Percentiles rank a stretch among this genome's conserved stretches.
Conservation (phyloP, 2,329 filamentous ascomycete genomes). For the Fusarium mundagurra region DNA sequence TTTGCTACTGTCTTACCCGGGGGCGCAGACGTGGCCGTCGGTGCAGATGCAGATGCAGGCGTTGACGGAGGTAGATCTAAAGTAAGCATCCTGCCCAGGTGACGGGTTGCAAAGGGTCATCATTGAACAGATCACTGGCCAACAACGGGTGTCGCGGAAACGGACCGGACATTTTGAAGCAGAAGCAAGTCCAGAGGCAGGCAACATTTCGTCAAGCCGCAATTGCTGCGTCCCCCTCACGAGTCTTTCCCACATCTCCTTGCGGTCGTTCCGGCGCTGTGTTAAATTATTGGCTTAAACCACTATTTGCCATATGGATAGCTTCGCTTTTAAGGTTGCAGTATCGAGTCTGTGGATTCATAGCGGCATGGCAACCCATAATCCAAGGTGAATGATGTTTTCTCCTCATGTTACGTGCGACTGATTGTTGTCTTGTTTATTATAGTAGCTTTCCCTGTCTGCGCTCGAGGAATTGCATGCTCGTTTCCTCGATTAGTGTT, state of each 20-base stretch:
- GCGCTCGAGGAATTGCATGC: neutral
- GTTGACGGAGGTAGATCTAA: constrained; percentile 4
- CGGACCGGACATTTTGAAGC: constrained; percentile 31
- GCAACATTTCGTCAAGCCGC: constrained; percentile 11
- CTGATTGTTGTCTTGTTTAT: neutral
- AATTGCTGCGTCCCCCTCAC: neutral
- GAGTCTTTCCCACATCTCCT: neutral
- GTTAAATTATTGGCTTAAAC: neutral
- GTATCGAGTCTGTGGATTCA: neutral
- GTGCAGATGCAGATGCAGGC: constrained; percentile 1
- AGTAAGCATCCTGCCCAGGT: constrained; percentile 14
- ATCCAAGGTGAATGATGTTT: neutral
- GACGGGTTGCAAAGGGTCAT: neutral
- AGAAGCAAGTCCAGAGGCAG: neutral
- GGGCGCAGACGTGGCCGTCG: constrained; percentile 4
- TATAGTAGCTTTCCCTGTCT: neutral
- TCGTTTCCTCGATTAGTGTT: constrained; percentile 9
- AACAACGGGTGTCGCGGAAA: constrained; percentile 41
- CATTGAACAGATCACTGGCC: constrained; percentile 17
- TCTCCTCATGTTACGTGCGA: neutral
- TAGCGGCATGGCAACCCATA: neutral
- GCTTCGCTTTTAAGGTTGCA: neutral
- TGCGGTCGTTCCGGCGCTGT: neutral
- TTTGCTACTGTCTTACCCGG: constrained; percentile 25
- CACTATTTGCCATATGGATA: neutral